Evolutionary conservation across 805 yeast species (phyloP), one percentile per base, ranked within the genome.

Genomic region (Lipomyces sp.): DNA sequence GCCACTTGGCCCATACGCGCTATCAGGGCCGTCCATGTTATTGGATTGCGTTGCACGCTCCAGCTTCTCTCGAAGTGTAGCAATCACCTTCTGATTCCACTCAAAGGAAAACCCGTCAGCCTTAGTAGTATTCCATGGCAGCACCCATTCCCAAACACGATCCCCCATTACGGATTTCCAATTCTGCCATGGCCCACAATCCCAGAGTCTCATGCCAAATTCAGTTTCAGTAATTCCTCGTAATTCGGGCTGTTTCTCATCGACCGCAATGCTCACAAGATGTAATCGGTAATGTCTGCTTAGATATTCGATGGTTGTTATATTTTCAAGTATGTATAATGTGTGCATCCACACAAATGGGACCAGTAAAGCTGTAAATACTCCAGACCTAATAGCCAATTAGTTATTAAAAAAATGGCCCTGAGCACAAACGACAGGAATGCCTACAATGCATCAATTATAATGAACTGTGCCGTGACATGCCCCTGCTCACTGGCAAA

Each of bases 121-220:
- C 4, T 13, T 24, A 15, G 65, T 58, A 4, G 67, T 63, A 54
- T 59, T 63, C 62, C 66, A 58, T 32, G 74, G 74, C 29, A 71
- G 59, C 11, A 71, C 6, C 70, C 73, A 71, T 32, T 71, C 70
- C 70, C 72, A 66, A 10, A 67, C 70, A 33, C 64, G 53, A n/a
- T 18, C 48, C 11, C 74, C 73, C 67, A 71, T 62, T 10, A 71
- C 71, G 10, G 62, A 33, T 33, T 30, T 58, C 73, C 73, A 71
- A 48, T 71, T 71, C 37, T 39, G 32, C 63, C 63, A 66, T 11
- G 50, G 37, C 11, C 70, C 67, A 13, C 53, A 15, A 37, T 59
- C 56, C 74, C 74, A 71, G 10, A 71, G 65, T 51, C 53, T 62
- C 29, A 59, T 63, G 24, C 72, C 73, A 7, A 61, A 50, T 24